These are phyloP conservation scores for Biscutella auriculata DNA, from an alignment of 441 rosid species.

Conservation along the genomic window DNA sequence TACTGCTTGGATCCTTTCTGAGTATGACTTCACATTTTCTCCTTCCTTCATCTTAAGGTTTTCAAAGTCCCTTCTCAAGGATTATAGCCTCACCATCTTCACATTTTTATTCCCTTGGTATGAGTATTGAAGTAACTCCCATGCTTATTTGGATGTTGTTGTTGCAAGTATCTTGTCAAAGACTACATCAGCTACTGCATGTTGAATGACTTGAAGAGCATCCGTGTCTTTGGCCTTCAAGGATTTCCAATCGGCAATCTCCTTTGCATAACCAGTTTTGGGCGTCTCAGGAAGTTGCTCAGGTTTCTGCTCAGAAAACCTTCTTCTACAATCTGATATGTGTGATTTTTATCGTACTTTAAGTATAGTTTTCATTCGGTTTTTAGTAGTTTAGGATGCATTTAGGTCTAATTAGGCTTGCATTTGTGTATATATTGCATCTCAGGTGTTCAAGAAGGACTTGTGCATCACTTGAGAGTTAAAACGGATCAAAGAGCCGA, in stretches of 20 bases:
- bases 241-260: neutral
- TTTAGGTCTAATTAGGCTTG: no score
- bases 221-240: neutral
- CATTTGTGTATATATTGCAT: no score
- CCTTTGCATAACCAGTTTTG: neutral
- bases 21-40: neutral
- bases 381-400: no score
- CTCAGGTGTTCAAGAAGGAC: no score
- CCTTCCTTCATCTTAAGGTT: slow-evolving; percentile 4
- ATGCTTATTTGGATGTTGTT: neutral
- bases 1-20: neutral
- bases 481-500: no score
- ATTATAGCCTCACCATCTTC: neutral
- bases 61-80: neutral
- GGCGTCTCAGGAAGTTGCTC: no score
- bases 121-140: neutral
- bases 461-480: no score
- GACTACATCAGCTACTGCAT: neutral
- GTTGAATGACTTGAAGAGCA: neutral
- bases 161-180: neutral
- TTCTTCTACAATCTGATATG: no score
- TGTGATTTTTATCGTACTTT: no score
- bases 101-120: neutral
- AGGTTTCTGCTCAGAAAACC: no score
- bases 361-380: no score